These are phyloP conservation scores for Aspergillus thermomutatus DNA, from an alignment of 2,329 filamentous ascomycete species.

Conservation along the genomic window DNA sequence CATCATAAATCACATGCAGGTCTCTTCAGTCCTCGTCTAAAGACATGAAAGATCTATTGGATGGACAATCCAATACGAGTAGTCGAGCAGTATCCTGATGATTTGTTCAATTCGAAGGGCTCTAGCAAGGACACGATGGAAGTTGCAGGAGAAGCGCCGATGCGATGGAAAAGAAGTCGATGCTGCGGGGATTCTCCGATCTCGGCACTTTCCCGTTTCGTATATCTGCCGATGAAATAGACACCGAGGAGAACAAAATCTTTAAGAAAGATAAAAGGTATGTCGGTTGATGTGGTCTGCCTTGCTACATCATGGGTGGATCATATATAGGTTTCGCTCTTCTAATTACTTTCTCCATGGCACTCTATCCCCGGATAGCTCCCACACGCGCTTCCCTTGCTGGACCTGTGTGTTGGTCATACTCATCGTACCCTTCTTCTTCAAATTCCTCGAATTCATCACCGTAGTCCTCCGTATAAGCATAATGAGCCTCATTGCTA, in stretches of 20 bases:
- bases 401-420: not conserved
- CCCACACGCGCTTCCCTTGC: not conserved
- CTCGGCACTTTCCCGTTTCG: not conserved
- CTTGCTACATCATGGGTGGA: too few relatives aligned
- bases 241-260: too few relatives aligned
- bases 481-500: too few relatives aligned
- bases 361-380: too few relatives aligned
- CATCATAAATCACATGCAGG: not conserved
- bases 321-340: too few relatives aligned
- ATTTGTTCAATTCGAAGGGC: not conserved
- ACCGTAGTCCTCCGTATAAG: too few relatives aligned
- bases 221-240: not conserved
- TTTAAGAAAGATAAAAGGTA: too few relatives aligned
- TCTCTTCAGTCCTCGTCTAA: not conserved
- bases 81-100: not conserved
- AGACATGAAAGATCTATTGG: not conserved
- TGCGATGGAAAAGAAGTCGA: not conserved
- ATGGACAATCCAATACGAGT: not conserved
- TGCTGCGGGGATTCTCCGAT: not conserved
- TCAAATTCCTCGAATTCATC: too few relatives aligned
- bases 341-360: too few relatives aligned
- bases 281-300: too few relatives aligned
- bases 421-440: too few relatives aligned
- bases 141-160: not conserved
- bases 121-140: not conserved